Conservation (phyloP, 768 basidiomycete species). For the Pleurotus giganteus region DNA sequence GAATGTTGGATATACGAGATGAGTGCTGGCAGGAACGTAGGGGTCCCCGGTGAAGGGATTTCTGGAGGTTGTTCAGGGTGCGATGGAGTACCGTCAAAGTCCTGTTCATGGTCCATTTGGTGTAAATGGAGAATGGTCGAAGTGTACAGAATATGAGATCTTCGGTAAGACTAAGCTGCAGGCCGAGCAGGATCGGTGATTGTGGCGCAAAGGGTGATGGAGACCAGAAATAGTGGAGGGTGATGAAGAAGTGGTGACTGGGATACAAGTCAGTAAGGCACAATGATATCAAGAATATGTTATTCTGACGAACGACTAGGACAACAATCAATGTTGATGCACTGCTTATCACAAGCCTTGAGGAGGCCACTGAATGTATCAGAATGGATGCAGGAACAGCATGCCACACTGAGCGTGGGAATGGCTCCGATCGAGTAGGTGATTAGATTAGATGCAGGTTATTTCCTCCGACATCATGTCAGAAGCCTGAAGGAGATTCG, state of each 20-base stretch:
- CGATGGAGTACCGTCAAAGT: not conserved
- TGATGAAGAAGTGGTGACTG: too few species aligned
- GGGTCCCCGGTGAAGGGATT: slow-evolving; percentile 38
- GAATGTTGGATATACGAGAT: slow-evolving; percentile 43
- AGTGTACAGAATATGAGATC: too few species aligned
- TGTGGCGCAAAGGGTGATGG: slow-evolving; percentile 8
- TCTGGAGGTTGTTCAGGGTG: slow-evolving; percentile 14
- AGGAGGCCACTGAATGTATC: not conserved
- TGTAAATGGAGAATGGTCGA: too few species aligned
- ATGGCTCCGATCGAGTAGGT: not conserved
- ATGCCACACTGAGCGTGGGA: not conserved
- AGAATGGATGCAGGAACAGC: not conserved
- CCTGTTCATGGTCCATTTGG: not conserved
- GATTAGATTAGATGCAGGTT: not conserved
- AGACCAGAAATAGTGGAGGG: not conserved
- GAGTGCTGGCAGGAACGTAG: slow-evolving; percentile 48
- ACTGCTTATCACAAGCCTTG: not conserved
- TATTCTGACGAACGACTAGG: not conserved
- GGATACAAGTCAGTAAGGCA: too few species aligned
- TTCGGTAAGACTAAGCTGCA: too few species aligned
- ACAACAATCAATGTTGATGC: too few species aligned
- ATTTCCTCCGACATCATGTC: not conserved
- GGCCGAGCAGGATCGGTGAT: slow-evolving; percentile 5
- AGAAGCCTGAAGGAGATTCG: not conserved
- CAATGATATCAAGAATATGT: not conserved